Evolutionary conservation across 1,284 basidiomycete genomes (phyloP).

Genomic region (Pseudozyma tsukubaensis): DNA sequence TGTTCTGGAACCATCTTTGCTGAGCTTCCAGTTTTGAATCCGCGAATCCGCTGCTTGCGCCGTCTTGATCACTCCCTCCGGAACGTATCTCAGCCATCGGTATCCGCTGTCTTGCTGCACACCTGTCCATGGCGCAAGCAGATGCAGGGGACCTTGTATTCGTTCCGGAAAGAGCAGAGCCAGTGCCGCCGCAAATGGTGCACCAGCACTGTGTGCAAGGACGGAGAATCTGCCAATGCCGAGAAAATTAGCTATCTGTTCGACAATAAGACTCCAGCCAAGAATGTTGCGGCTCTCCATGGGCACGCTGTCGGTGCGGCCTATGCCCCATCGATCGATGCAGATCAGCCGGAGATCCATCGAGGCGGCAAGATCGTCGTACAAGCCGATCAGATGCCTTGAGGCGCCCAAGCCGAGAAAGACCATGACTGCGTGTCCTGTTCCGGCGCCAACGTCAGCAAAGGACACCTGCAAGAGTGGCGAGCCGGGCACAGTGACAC

Average conservation of each 20-base stretch:
- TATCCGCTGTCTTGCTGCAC: slow-evolving; percentile 85
- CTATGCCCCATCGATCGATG: slow-evolving; percentile 95
- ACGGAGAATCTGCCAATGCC: slow-evolving; percentile 84
- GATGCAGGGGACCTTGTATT: slow-evolving; percentile 84
- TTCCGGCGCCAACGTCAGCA: slow-evolving; percentile 85
- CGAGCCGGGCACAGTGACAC: slow-evolving; percentile 81
- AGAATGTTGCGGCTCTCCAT: slow-evolving; percentile 79
- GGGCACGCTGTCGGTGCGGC: slow-evolving; percentile 79
- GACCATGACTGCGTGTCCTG: slow-evolving; percentile 85
- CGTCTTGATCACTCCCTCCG: slow-evolving; percentile 89
- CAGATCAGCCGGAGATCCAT: slow-evolving; percentile 89
- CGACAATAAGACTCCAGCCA: slow-evolving; percentile 90
- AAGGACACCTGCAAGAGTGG: slow-evolving; percentile 85
- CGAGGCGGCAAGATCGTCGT: slow-evolving; percentile 93
- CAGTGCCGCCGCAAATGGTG: slow-evolving; percentile 90
- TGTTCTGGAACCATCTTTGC: slow-evolving; percentile 72
- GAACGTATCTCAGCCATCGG: slow-evolving; percentile 96
- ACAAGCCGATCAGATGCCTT: slow-evolving; percentile 90
- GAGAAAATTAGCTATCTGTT: slow-evolving; percentile 85
- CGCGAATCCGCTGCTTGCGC: slow-evolving; percentile 98
- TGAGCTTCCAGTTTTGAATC: slow-evolving; percentile 93
- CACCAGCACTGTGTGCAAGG: slow-evolving; percentile 95
- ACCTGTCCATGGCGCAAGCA: slow-evolving; percentile 96
- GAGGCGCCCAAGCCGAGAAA: slow-evolving; percentile 95
- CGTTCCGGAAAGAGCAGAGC: slow-evolving; percentile 80